Evolutionary conservation across 179 eudicot species (phyloP).

Genomic region (Corrigiola litoralis): DNA sequence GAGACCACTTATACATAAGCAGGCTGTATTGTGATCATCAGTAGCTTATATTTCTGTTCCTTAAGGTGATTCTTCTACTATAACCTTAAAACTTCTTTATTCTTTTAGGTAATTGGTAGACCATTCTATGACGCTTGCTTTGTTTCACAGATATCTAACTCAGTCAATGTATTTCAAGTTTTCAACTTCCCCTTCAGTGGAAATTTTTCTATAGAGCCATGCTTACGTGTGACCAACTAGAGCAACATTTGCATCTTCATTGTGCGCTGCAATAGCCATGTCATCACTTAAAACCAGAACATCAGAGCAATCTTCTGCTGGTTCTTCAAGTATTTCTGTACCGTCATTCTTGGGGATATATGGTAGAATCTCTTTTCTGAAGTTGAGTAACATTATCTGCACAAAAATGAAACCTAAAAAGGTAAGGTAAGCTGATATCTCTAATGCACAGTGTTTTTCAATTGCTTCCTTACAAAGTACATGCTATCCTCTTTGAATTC

Average conservation of each 20-base stretch:
- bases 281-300: conserved; percentile 55
- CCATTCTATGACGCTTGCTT: background rate
- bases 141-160: background rate
- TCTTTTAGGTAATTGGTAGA: no score
- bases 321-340: conserved; percentile 24
- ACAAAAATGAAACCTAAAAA: conserved; percentile 7
- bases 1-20: no score
- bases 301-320: conserved; percentile 71
- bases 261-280: conserved; percentile 79
- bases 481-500: no score
- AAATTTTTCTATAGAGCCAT: background rate
- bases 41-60: no score
- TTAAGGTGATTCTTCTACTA: no score
- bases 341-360: conserved; percentile 44
- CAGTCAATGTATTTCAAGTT: background rate
- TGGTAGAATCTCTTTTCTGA: conserved; percentile 85
- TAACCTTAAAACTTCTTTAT: no score
- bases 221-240: conserved; percentile 83
- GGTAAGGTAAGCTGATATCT: no score
- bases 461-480: no score
- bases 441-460: no score
- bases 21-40: background rate
- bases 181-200: background rate
- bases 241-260: conserved; percentile 87
- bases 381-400: conserved; percentile 68